Conservation (phyloP, 2,329 filamentous ascomycete species). For the Incumbomyces delicatus region DNA sequence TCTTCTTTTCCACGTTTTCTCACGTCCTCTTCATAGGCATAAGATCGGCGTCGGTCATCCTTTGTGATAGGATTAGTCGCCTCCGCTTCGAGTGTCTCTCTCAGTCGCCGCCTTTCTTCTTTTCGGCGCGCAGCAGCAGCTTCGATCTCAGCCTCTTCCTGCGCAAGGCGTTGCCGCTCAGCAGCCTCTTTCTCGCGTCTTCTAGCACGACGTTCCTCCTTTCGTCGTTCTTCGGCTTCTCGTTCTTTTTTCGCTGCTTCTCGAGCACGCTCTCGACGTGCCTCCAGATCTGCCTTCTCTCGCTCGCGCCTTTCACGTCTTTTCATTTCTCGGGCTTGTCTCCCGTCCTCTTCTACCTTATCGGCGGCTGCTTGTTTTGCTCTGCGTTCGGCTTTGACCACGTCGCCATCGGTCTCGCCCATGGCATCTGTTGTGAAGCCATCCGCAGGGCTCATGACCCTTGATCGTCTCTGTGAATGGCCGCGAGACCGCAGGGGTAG, state of each 20-base stretch:
- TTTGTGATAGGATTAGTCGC: conserved; percentile 12
- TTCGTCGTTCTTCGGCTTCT: conserved; percentile 44
- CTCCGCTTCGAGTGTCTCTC: conserved; percentile 19
- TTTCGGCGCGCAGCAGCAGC: conserved; percentile 31
- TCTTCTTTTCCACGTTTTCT: conserved; percentile 21
- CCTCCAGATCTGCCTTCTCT: conserved; percentile 48
- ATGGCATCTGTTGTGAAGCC: conserved; percentile 38
- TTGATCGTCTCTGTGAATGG: conserved; percentile 29
- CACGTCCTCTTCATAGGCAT: conserved; percentile 22
- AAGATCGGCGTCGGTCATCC: conserved; percentile 26
- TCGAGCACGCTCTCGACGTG: conserved; percentile 28
- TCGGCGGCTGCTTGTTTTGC: conserved; percentile 40
- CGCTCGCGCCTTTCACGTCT: conserved; percentile 39
- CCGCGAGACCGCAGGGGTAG: conserved; percentile 22
- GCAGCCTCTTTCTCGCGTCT: conserved; percentile 29
- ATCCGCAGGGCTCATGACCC: conserved; percentile 41
- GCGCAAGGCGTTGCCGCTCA: conserved; percentile 23
- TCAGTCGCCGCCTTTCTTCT: conserved; percentile 23
- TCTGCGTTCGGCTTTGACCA: conserved; percentile 55
- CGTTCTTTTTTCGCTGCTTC: conserved; percentile 46
- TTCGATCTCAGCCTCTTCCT: conserved; percentile 25
- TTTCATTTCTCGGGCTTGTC: conserved; percentile 25
- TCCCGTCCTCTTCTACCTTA: conserved; percentile 29
- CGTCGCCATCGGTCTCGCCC: conserved; percentile 44
- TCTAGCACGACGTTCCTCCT: conserved; percentile 51